phyloP scores from a whole-genome alignment of 139 green algal genomes.

The Chlorella sp. region DNA sequence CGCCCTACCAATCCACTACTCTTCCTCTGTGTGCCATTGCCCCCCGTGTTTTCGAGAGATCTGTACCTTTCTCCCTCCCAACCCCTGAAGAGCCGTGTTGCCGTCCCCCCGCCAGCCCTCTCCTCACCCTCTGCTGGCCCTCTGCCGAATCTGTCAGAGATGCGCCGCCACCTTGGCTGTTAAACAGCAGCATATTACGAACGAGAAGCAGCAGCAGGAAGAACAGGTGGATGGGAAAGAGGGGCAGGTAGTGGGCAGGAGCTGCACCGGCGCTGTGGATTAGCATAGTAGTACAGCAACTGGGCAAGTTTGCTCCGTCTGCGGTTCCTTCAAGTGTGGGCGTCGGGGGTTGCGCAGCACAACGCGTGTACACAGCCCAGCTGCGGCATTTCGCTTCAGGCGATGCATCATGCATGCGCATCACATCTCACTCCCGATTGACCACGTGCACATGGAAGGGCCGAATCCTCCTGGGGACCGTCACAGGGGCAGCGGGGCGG shows the following conservation, averaged over 20 bases:
- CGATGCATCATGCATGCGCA: not conserved
- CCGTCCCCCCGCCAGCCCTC: not conserved
- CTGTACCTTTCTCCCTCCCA: not conserved
- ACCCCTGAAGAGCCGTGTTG: not conserved
- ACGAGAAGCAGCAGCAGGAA: not conserved
- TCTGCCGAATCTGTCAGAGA: too few species aligned
- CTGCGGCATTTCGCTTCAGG: not conserved
- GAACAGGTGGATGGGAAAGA: not conserved
- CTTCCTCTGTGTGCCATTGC: not conserved
- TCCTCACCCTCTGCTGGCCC: not conserved
- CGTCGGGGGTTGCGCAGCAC: too few species aligned
- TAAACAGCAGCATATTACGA: too few species aligned
- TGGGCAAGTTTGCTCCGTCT: not conserved
- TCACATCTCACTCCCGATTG: not conserved
- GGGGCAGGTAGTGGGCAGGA: not conserved
- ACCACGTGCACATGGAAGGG: constrained; percentile 11
- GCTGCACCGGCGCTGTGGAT: not conserved
- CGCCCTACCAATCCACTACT: not conserved
- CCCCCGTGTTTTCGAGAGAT: not conserved
- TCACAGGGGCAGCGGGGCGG: not conserved
- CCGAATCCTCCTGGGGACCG: not conserved
- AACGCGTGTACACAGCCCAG: too few species aligned
- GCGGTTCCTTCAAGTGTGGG: not conserved
- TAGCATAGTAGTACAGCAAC: not conserved
- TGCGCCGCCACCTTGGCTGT: too few species aligned